Base-by-base conservation (phyloP, 176 grass and related monocot genomes). In the Tillandsia leiboldiana region DNA sequence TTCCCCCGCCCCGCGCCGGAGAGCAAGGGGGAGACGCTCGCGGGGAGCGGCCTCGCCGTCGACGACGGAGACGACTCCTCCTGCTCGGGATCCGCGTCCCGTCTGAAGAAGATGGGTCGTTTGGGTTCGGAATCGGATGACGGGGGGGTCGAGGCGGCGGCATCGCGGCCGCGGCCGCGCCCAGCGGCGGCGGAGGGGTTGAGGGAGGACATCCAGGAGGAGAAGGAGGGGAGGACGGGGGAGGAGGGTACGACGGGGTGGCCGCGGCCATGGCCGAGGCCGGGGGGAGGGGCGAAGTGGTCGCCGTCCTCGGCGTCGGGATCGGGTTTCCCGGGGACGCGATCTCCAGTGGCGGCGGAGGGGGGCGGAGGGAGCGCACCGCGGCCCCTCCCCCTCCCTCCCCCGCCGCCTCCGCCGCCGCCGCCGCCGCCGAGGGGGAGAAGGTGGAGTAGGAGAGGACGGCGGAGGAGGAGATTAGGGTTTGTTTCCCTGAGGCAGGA, bases 1-100 rank as follows among this genome's bases (percentile, higher is more conserved):
- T 81, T 67, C 27, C 93, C 93, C 64, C 86, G 81, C 57, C 89
- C 93, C 3, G 81, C 74, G 63, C 88, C 93, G 3, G 84, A 11
- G 17, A 61, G 56, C 56, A 61, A 61, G 56, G 56, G 17, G 15
- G 56, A 61, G 13, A 61, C 3, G 56, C 5, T 61, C 22, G n/a
- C 1, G 56, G 56, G 56, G n/a, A 18, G 56, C 15, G 22, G n/a
- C 56, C 8, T 15, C 6, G 3, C 7, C 56, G 56, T 61, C 15
- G 56, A 20, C 8, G 22, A 18, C 56, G 12, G 18, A 61, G 56
- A 61, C 33, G 3, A 6, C 33, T 42, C 33, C 4, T 42, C 33
- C 33, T 42, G 5, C 33, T 42, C 33, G 0, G 33, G 33, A 42
- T 42, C 33, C 33, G 33, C 56, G 1, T 61, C 56, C 15, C 56